These are phyloP conservation scores for Serendipita indica DNA, from an alignment of 768 basidiomycete genomes.

Conservation along the genomic window DNA sequence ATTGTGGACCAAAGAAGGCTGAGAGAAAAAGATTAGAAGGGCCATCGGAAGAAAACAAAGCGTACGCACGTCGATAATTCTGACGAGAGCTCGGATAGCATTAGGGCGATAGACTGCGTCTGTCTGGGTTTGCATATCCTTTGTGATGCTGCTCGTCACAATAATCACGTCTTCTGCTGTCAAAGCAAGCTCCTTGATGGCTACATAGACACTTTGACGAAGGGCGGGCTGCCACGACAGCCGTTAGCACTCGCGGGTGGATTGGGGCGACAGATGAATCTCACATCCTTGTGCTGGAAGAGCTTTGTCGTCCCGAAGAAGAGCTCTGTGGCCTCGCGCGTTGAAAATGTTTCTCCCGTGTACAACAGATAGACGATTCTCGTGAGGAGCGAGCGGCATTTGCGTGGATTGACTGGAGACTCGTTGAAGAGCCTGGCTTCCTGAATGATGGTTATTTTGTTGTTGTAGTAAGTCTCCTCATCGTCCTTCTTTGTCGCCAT, in stretches of 20 bases:
- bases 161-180: conserved; percentile 99
- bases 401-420: conserved; percentile 93
- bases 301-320: conserved; percentile 99
- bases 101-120: conserved; percentile 98
- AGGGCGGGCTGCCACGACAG: conserved; percentile 55
- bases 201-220: conserved; percentile 94
- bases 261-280: conserved; percentile 22
- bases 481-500: conserved; percentile 94
- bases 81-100: conserved; percentile 87
- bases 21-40: conserved; percentile 10
- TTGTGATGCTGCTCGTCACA: conserved; percentile 99
- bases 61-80: conserved; percentile 95
- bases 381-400: conserved; percentile 90
- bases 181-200: conserved; percentile 91
- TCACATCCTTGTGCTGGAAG: conserved; percentile 97
- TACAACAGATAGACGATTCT: conserved; percentile 94
- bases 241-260: conserved; percentile 14
- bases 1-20: conserved; percentile 99
- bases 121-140: conserved; percentile 98
- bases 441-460: conserved; percentile 96
- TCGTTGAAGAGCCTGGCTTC: conserved; percentile 99
- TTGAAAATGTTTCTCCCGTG: conserved; percentile 84
- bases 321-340: conserved; percentile 91
- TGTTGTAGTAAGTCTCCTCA: conserved; percentile 81
- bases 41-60: conserved; percentile 3